Conservation (phyloP, 176 grass and related monocot species). For the Alopecurus myosuroides region DNA sequence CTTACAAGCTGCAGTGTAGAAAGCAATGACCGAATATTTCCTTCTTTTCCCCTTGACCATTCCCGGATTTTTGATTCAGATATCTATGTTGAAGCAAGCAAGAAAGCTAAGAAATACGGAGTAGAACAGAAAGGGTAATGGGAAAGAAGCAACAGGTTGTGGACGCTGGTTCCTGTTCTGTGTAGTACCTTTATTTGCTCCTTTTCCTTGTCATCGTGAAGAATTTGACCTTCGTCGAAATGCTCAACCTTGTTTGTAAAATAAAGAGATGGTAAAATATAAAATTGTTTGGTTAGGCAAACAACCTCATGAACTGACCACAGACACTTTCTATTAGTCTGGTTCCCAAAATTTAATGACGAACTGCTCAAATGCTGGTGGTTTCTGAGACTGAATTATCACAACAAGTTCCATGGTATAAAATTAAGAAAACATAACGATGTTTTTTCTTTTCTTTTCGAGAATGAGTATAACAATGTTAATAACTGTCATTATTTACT, state of each 20-base stretch:
- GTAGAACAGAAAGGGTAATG: background rate
- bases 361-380: background rate
- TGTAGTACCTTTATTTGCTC: slow-evolving; percentile 74
- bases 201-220: slow-evolving; percentile 32
- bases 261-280: slow-evolving; percentile 6
- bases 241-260: slow-evolving; percentile 66
- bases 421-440: background rate
- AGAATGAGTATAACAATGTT: background rate
- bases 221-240: slow-evolving; percentile 42
- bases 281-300: slow-evolving; percentile 1
- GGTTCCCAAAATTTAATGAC: background rate
- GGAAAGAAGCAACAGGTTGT: slow-evolving; percentile 13
- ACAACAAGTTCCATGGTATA: background rate
- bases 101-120: slow-evolving; percentile 18
- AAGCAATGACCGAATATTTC: slow-evolving; percentile 95
- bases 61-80: slow-evolving; percentile 71
- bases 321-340: background rate
- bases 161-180: background rate
- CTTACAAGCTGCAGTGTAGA: slow-evolving; percentile 95
- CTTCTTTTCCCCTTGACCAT: slow-evolving; percentile 97
- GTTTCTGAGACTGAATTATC: background rate
- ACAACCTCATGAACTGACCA: background rate
- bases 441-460: background rate
- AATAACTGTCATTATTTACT: background rate
- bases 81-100: slow-evolving; percentile 41